phyloP scores from a whole-genome alignment of 441 rosid species.

The Gossypium gossypioides region DNA sequence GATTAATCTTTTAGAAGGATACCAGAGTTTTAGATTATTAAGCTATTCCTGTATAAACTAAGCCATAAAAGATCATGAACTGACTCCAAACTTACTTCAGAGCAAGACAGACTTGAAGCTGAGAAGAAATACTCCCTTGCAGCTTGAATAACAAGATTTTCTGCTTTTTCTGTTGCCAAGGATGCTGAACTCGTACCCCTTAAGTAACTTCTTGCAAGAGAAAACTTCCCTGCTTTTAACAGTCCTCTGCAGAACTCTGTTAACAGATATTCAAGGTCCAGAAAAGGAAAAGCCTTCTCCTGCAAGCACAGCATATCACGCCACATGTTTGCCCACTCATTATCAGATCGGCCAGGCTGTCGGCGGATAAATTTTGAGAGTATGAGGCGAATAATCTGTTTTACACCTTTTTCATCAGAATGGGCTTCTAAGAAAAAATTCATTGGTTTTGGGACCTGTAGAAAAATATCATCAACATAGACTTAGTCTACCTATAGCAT shows the following conservation, averaged over 20 bases:
- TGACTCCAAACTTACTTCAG: constrained; percentile 54
- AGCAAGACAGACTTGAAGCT: constrained; percentile 77
- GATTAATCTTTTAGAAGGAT: neutral
- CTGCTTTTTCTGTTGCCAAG: constrained; percentile 81
- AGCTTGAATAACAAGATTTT: constrained; percentile 84
- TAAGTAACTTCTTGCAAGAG: constrained; percentile 90
- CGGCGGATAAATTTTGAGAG: constrained; percentile 87
- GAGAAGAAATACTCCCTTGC: constrained; percentile 93
- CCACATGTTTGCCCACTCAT: constrained; percentile 99
- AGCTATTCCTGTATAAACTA: constrained; percentile 9
- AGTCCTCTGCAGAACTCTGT: constrained; percentile 93
- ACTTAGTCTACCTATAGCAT: constrained; percentile 2
- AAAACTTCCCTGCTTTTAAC: constrained; percentile 92
- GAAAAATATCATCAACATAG: constrained; percentile 16
- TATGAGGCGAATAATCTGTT: constrained; percentile 86
- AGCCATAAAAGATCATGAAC: neutral
- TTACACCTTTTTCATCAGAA: constrained; percentile 78
- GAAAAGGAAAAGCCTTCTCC: constrained; percentile 86
- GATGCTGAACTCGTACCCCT: constrained; percentile 81
- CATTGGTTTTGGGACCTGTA: constrained; percentile 89
- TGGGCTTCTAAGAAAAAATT: constrained; percentile 65
- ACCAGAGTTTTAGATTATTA: neutral
- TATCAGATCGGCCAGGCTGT: constrained; percentile 79
- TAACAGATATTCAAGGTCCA: constrained; percentile 81
- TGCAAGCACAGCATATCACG: constrained; percentile 73